phyloP scores from a whole-genome alignment of 176 grass and related monocot species.

The Panicum miliaceum region DNA sequence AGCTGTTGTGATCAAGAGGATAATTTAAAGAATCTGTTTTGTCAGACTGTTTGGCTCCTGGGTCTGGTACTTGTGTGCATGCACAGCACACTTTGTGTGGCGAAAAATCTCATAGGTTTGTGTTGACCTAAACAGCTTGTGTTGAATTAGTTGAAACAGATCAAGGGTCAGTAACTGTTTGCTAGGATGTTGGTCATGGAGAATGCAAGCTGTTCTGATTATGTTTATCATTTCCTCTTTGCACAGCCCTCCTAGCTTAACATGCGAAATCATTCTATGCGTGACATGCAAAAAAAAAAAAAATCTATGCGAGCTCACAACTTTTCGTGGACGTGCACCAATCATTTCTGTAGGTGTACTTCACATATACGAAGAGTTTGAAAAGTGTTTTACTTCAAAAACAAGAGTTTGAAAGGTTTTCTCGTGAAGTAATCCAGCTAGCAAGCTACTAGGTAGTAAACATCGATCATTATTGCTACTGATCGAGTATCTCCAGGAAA shows the following conservation, averaged over 20 bases:
- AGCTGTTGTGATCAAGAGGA: constrained; percentile 8
- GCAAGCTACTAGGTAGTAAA: neutral
- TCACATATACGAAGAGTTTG: neutral
- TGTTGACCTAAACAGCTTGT: neutral
- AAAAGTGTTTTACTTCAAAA: no score
- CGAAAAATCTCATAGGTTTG: neutral
- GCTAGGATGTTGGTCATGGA: neutral
- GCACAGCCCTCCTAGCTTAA: neutral
- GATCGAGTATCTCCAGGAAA: neutral
- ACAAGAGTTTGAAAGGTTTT: no score
- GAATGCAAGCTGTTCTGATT: neutral
- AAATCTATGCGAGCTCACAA: neutral
- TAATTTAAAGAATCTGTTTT: neutral
- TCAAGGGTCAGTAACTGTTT: neutral
- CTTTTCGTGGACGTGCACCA: neutral
- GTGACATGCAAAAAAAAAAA: neutral
- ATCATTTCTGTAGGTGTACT: neutral
- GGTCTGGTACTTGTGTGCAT: constrained; percentile 3
- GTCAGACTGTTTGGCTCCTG: constrained; percentile 23
- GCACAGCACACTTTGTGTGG: neutral
- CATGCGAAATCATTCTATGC: neutral
- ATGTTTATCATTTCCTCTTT: neutral
- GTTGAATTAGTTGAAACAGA: neutral
- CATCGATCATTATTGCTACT: neutral
- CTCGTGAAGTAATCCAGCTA: no score